phyloP scores from a whole-genome alignment of 306 rosid genomes.

The Lithocarpus polystachyus region DNA sequence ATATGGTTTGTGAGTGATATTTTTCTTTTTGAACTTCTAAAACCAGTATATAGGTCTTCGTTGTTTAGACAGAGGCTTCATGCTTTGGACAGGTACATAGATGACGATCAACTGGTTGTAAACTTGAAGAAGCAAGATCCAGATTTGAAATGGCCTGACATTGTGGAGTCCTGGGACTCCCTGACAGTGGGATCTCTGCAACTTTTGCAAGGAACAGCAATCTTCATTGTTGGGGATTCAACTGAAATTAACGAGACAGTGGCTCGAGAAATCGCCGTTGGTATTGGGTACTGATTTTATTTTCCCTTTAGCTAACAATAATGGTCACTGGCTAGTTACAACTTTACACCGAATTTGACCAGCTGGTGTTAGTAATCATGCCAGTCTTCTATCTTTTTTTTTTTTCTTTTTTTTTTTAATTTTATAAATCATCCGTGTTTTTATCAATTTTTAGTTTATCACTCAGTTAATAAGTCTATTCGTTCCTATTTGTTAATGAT shows the following conservation, averaged over 20 bases:
- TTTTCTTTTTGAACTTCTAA: background rate
- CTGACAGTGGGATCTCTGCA: slow-evolving; percentile 68
- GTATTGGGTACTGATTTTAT: slow-evolving; percentile 57
- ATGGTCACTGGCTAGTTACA: background rate
- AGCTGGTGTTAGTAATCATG: background rate
- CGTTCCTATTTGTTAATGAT: background rate
- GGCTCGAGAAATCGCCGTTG: slow-evolving; percentile 84
- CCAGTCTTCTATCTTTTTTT: background rate
- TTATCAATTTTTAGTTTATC: background rate
- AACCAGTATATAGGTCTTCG: slow-evolving; percentile 4
- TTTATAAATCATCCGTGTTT: background rate
- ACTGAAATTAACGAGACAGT: slow-evolving; percentile 81
- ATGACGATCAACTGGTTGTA: slow-evolving; percentile 80
- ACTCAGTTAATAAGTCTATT: background rate
- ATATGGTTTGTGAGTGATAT: slow-evolving; percentile 62
- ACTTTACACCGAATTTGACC: background rate
- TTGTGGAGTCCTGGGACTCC: slow-evolving; percentile 86
- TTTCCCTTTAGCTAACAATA: slow-evolving; percentile 17
- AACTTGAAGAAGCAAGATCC: slow-evolving; percentile 89
- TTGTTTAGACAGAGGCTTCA: slow-evolving; percentile 12
- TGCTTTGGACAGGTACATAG: slow-evolving; percentile 66
- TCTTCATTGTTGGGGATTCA: slow-evolving; percentile 79
- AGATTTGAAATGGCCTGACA: slow-evolving; percentile 89
- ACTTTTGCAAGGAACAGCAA: slow-evolving; percentile 77
- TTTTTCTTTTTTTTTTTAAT: background rate